Evolutionary conservation across 129 eudicot genomes (phyloP).

Genomic region (Logfia minima): DNA sequence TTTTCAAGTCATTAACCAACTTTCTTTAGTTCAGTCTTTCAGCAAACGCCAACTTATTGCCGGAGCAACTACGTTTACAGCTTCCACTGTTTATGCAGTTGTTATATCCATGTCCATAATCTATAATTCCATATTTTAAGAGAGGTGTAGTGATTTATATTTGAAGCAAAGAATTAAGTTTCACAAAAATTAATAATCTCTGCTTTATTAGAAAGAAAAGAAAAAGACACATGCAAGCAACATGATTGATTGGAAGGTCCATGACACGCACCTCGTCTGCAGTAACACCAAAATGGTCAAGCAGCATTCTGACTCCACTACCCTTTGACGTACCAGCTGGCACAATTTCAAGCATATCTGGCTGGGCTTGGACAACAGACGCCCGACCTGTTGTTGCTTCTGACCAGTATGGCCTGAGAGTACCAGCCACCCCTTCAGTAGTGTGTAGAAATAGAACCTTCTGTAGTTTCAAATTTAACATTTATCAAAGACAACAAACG

Average conservation of each 20-base stretch:
- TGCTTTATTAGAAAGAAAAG: neutral
- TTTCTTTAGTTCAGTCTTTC: too few species aligned
- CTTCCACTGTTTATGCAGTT: neutral
- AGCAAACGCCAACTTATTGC: neutral
- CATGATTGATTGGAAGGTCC: neutral
- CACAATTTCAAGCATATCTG: constrained; percentile 92
- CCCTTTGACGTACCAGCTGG: constrained; percentile 92
- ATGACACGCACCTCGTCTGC: constrained; percentile 54
- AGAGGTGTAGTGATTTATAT: neutral
- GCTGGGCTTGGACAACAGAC: constrained; percentile 81
- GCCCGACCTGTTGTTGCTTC: constrained; percentile 73
- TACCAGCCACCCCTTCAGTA: constrained; percentile 68
- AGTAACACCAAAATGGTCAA: constrained; percentile 78
- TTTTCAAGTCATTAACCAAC: neutral
- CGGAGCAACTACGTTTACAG: neutral
- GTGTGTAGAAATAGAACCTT: constrained; percentile 83
- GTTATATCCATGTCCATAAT: neutral
- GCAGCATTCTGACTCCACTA: constrained; percentile 74
- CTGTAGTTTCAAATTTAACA: constrained; percentile 40
- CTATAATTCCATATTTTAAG: neutral
- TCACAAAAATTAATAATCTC: neutral
- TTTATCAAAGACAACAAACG: neutral
- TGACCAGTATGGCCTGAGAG: constrained; percentile 88
- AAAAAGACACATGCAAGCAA: neutral
- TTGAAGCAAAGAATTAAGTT: neutral